phyloP scores from a whole-genome alignment of 345 rosid genomes.

The Eucalyptus regnans region DNA sequence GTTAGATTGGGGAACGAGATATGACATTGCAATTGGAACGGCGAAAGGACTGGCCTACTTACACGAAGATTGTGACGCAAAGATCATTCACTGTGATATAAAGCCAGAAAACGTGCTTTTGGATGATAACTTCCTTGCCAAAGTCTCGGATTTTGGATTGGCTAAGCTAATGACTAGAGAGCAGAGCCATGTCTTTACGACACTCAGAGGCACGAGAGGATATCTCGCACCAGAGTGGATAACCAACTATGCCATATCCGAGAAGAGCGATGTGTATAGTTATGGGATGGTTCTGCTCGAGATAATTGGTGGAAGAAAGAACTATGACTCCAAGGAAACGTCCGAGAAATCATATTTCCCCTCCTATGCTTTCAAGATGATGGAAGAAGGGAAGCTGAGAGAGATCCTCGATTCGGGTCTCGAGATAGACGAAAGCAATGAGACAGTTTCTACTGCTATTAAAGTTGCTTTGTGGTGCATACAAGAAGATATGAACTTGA shows the following conservation, averaged over 20 bases:
- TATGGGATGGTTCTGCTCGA: constrained; percentile 83
- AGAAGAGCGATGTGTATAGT: constrained; percentile 92
- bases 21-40: constrained; percentile 64
- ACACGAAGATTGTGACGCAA: constrained; percentile 79
- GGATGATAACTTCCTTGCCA: constrained; percentile 65
- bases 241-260: constrained; percentile 88
- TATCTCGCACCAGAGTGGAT: constrained; percentile 96
- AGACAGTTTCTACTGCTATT: constrained; percentile 34
- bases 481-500: constrained; percentile 73
- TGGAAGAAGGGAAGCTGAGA: constrained; percentile 70
- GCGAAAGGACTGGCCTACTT: constrained; percentile 92
- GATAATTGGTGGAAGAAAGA: constrained; percentile 83
- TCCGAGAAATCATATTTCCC: constrained; percentile 86
- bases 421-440: constrained; percentile 23
- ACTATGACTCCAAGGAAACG: constrained; percentile 39
- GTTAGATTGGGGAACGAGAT: constrained; percentile 73
- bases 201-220: constrained; percentile 86
- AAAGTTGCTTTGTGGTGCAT: constrained; percentile 91
- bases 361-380: constrained; percentile 78
- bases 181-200: constrained; percentile 89
- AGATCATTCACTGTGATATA: constrained; percentile 84
- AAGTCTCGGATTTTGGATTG: constrained; percentile 90
- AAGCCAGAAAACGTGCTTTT: constrained; percentile 90
- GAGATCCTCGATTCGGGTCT: constrained; percentile 60
- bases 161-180: constrained; percentile 91